These are phyloP conservation scores for Neurospora africana DNA, from an alignment of 495 filamentous ascomycete species.

Conservation along the genomic window DNA sequence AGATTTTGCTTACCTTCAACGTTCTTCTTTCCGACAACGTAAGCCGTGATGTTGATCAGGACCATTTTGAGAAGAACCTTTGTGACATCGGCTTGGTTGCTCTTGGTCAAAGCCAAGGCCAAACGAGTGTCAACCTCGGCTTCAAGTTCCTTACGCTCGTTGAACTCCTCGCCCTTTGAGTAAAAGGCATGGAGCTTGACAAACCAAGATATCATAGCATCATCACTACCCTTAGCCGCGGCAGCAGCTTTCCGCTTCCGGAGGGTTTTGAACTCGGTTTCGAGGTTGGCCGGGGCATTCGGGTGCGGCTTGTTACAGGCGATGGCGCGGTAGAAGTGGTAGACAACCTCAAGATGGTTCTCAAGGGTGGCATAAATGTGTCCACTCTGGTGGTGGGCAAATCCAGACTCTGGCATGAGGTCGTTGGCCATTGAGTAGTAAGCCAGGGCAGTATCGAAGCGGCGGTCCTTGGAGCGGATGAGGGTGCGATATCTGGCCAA, in stretches of 20 bases:
- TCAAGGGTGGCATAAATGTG: conserved; percentile 67
- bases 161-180: conserved; percentile 58
- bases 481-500: conserved; percentile 70
- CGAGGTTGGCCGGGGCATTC: conserved; percentile 61
- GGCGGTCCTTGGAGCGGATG: conserved; percentile 46
- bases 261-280: conserved; percentile 64
- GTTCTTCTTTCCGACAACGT: conserved; percentile 54
- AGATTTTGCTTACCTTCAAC: conserved; percentile 44
- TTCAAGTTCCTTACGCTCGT: conserved; percentile 73
- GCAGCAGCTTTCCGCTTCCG: conserved; percentile 15
- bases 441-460: conserved; percentile 70
- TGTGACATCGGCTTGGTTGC: conserved; percentile 33
- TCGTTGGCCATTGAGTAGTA: conserved; percentile 78
- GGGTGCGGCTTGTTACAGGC: conserved; percentile 63
- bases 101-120: conserved; percentile 54
- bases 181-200: conserved; percentile 78
- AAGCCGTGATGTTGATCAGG: conserved; percentile 76
- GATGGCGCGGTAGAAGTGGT: conserved; percentile 78
- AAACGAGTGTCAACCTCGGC: conserved; percentile 73
- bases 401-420: conserved; percentile 67
- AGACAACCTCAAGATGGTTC: conserved; percentile 72
- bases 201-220: conserved; percentile 65
- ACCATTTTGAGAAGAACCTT: conserved; percentile 66
- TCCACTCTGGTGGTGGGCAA: conserved; percentile 79
- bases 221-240: conserved; percentile 11